phyloP scores from a whole-genome alignment of 164 flowering plant species.

The Annona cherimola region DNA sequence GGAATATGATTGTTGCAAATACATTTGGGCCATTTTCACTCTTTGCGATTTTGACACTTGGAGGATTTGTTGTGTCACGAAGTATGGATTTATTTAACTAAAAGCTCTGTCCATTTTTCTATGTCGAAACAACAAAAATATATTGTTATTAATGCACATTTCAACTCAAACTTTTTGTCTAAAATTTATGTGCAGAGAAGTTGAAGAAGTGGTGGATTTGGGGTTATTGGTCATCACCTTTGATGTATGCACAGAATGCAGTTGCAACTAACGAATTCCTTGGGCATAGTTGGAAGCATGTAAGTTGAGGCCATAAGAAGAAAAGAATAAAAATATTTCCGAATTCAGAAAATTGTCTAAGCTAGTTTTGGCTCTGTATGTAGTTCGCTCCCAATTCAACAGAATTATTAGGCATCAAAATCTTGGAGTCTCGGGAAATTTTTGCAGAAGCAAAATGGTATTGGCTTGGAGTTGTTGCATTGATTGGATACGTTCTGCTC shows the following conservation, averaged over 20 bases:
- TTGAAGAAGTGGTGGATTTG: constrained; percentile 62
- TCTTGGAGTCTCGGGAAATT: constrained; percentile 28
- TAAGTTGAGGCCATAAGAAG: background rate
- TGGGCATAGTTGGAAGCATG: constrained; percentile 66
- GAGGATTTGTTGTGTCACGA: constrained; percentile 43
- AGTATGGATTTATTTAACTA: constrained; percentile 16
- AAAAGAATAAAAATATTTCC: background rate
- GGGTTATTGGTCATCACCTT: constrained; percentile 83
- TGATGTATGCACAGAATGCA: constrained; percentile 65
- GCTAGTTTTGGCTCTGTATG: background rate
- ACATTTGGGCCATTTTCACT: constrained; percentile 40
- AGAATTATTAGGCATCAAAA: constrained; percentile 19
- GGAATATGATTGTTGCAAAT: constrained; percentile 22
- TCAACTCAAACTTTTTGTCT: background rate
- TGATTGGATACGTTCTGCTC: constrained; percentile 25
- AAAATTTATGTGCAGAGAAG: background rate
- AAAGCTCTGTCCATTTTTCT: too few species aligned
- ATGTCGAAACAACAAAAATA: too few species aligned
- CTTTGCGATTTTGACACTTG: constrained; percentile 30
- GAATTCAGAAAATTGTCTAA: background rate
- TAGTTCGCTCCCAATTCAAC: background rate
- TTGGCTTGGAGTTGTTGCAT: constrained; percentile 36
- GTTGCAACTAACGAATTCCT: constrained; percentile 65
- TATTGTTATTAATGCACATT: background rate
- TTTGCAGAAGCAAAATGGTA: constrained; percentile 33